Base-by-base conservation (phyloP, 441 rosid genomes). In the Kokia cookei region DNA sequence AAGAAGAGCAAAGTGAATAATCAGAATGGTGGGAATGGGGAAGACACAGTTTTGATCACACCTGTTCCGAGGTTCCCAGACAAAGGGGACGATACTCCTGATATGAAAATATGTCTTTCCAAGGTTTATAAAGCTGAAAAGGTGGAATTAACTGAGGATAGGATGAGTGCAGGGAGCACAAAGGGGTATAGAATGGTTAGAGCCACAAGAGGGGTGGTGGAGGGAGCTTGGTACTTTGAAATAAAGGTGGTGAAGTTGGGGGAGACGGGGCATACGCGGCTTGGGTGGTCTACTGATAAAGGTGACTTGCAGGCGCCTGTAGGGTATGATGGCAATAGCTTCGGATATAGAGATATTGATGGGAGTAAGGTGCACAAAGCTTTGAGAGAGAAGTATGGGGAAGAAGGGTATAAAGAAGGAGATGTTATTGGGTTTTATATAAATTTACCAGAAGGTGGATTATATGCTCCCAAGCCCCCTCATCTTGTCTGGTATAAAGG, bases 131-230 rank as follows among this genome's bases (percentile, higher is more conserved):
- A 96, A 80, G 99, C 99, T 1, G 99, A 96, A 86, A 96, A 93
- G 81, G 99, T 93, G 22, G 99, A 96, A 76, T 45, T 96, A 51
- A 87, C 87, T 19, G 98, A 93, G 35, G 98, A 96, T 64, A 87
- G 98, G 59, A 51, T 93, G 78, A 89, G 84, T 50, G 98, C 99
- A 1, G 97, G 93, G 53, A 96, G 98, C 76, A 78, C 89, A 5
- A 96, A 96, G 75, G 99, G 99, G 12, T 93, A 96, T 19, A 88
- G 99, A 72, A 92, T 96, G 99, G 99, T 92, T 85, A 87, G 99
- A 69, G 90, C 99, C 47, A 93, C 99, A 0, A 87, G 99, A 77
- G 98, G 97, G 65, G 97, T 92, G 37, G 75, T 84, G 15, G 93
- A 96, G 37, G 99, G 99, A 65, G 98, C 98, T 0, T 96, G 99